Conservation (phyloP, 2,329 filamentous ascomycete genomes). For the Colletotrichum sp. region DNA sequence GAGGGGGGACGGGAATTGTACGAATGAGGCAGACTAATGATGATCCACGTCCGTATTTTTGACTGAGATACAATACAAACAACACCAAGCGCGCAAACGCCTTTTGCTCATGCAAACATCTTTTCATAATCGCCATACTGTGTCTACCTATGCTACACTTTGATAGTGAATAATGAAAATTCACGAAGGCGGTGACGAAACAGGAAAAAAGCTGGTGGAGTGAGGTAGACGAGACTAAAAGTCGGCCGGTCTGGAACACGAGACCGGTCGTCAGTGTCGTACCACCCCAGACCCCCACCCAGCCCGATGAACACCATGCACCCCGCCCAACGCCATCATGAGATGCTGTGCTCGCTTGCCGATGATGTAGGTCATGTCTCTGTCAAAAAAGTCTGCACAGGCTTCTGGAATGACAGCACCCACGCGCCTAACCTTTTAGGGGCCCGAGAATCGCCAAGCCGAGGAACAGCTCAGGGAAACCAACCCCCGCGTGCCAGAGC, state of each 20-base stretch:
- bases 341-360: not conserved
- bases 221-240: not conserved
- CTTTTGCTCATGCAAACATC: not conserved
- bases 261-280: not conserved
- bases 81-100: not conserved
- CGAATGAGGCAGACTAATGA: not conserved
- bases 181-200: not conserved
- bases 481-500: not conserved
- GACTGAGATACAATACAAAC: not conserved
- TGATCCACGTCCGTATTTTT: not conserved
- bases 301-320: not conserved
- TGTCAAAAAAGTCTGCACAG: too few species aligned
- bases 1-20: not conserved
- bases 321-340: not conserved
- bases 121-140: not conserved
- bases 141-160: not conserved
- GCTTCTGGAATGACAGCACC: not conserved
- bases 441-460: not conserved
- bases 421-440: not conserved
- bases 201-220: not conserved
- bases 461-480: not conserved
- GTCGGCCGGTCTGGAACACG: not conserved
- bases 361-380: not conserved
- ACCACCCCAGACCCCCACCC: not conserved
- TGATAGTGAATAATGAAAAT: not conserved